phyloP scores from a whole-genome alignment of 305 asterid genomes.

The Rubia tinctorum region DNA sequence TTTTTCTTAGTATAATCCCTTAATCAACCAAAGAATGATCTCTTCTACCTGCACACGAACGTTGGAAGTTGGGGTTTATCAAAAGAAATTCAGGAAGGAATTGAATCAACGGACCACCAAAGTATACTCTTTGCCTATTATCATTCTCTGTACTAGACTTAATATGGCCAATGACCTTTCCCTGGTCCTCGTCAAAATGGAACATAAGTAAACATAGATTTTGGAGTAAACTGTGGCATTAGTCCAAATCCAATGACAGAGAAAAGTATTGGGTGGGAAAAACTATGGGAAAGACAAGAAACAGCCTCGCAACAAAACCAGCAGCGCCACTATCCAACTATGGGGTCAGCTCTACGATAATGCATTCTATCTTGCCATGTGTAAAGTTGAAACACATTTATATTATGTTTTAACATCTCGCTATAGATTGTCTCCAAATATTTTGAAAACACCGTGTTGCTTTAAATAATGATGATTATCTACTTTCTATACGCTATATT shows the following conservation, averaged over 20 bases:
- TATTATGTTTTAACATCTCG: background rate
- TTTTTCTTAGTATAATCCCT: background rate
- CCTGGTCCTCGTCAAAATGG: background rate
- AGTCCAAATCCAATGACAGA: background rate
- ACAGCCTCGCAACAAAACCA: background rate
- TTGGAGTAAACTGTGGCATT: background rate
- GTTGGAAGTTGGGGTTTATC: background rate
- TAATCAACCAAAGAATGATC: background rate
- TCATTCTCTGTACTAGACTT: background rate
- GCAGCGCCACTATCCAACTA: background rate
- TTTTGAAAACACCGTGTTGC: background rate
- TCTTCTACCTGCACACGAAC: no score
- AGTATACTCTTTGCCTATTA: background rate
- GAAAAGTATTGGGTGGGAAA: background rate
- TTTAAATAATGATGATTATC: background rate
- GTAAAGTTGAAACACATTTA: background rate
- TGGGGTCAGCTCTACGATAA: background rate
- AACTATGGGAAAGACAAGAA: background rate
- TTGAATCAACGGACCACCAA: background rate
- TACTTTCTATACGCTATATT: background rate
- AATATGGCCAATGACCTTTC: background rate
- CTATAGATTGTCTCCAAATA: background rate
- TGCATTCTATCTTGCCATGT: background rate
- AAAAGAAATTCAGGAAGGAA: background rate
- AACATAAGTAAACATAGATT: background rate